Percentiles rank a stretch among this genome's conserved stretches.
phyloP scores from a whole-genome alignment of 768 basidiomycete genomes.

The Pisolithus orientalis region DNA sequence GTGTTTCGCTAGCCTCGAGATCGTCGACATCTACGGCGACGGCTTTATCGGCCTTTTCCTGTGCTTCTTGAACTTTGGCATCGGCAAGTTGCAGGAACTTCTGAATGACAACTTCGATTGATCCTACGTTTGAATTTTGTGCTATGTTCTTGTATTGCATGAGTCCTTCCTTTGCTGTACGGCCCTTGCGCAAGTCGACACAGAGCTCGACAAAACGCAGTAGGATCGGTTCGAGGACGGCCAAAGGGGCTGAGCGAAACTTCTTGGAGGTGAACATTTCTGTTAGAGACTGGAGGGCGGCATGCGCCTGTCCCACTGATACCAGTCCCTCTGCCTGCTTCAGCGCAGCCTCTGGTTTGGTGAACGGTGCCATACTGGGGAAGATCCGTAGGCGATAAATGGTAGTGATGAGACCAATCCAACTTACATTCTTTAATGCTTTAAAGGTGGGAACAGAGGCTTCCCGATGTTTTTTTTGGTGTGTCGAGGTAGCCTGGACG shows the following conservation, averaged over 20 bases:
- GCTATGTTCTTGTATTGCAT: slow-evolving; percentile 99
- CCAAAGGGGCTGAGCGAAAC: slow-evolving; percentile 85
- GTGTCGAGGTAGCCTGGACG: too few relatives aligned
- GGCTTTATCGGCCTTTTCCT: slow-evolving; percentile 76
- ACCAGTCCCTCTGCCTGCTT: slow-evolving; percentile 94
- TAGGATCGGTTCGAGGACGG: slow-evolving; percentile 92
- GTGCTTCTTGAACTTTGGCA: slow-evolving; percentile 76
- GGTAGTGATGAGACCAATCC: background rate
- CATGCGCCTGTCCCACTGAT: slow-evolving; percentile 85
- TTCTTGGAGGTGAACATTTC: slow-evolving; percentile 93
- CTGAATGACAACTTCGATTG: slow-evolving; percentile 88
- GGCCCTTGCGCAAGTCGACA: slow-evolving; percentile 89
- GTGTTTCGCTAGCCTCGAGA: slow-evolving; percentile 92
- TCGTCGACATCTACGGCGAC: slow-evolving; percentile 86
- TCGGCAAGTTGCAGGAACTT: slow-evolving; percentile 78
- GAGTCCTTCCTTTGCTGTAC: slow-evolving; percentile 90
- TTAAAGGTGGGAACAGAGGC: background rate
- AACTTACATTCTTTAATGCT: background rate
- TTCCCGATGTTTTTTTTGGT: background rate
- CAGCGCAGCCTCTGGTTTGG: slow-evolving; percentile 84
- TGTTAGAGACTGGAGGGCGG: slow-evolving; percentile 82
- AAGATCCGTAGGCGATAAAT: background rate
- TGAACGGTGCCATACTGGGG: slow-evolving; percentile 74
- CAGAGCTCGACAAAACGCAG: slow-evolving; percentile 94
- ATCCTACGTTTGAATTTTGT: slow-evolving; percentile 84